Base-by-base conservation (phyloP, 1,284 basidiomycete genomes). In the Macrocybe sp. region DNA sequence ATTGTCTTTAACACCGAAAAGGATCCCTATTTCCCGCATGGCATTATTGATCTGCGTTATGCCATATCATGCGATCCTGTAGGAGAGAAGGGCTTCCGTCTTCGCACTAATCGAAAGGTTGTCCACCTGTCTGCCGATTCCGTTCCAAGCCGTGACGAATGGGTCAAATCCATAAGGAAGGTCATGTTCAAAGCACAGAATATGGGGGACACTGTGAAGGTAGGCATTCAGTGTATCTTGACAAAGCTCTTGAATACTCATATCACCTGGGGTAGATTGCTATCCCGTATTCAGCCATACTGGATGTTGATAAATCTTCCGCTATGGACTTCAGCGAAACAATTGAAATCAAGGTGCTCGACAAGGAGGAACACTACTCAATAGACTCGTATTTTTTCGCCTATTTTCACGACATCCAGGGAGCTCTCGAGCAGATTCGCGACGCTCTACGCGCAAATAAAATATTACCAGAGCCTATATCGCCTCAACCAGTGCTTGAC, bases 1-100 rank as follows among this genome's bases (percentile, higher is more conserved):
- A 47, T 29, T 52, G 32, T 52, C 39, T 42, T 46, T 44, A 11
- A 40, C 4, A 40, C 29, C 32, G 5, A 22, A 5, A 16, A 92
- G 84, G 93, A 98, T 58, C 94, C 93, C 0, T 99, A 97, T 68
- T 98, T 99, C 65, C 92, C 95, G 6, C 89, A 94, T 55, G 96
- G 94, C 16, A 94, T 97, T 49, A 79, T 97, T 32, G 92, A 97
- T 59, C 72, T 99, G 31, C 89, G 94, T 53, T 97, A 97, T 64
- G 89, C 91, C 2, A 87, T 91, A 34, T 83, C 85, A 16, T 93
- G 95, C 60, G 94, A 97, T 51, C 69, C 88, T 1, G 63, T 77
- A 9, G 77, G 79, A 12, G 84, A 92, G 56, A 85, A 76, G 54
- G 84, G 82, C 29, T 84, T 95, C 59, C 83, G 86, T 41, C 64